Conservation (phyloP, 257 asterid species). For the Coffea canephora region DNA sequence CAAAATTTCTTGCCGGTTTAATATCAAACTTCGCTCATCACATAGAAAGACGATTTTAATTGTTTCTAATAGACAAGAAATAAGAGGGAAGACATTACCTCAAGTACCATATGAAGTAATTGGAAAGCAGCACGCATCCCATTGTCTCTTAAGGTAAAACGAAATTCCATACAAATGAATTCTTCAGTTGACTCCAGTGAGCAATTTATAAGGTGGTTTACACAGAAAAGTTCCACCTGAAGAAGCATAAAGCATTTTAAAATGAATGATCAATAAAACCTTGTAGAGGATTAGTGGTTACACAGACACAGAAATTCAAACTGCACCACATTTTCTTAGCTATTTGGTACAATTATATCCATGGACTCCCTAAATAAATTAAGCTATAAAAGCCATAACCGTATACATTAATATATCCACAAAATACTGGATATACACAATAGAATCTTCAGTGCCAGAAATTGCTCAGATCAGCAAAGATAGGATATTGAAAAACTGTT, state of each 20-base stretch:
- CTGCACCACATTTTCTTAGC: background rate
- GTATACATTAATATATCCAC: background rate
- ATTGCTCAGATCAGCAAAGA: background rate
- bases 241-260: conserved; percentile 28
- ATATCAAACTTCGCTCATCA: background rate
- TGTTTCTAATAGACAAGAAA: background rate
- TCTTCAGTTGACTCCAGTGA: conserved; percentile 99
- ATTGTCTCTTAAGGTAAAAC: conserved; percentile 87
- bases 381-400: background rate
- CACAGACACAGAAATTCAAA: background rate
- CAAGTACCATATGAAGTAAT: conserved; percentile 98
- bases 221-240: conserved; percentile 98
- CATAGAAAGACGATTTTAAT: background rate
- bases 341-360: background rate
- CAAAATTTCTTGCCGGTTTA: background rate
- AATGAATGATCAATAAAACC: background rate
- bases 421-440: background rate
- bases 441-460: background rate
- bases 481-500: background rate
- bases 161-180: conserved; percentile 97
- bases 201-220: conserved; percentile 93
- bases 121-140: conserved; percentile 99
- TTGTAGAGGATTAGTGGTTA: background rate
- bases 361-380: background rate
- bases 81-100: conserved; percentile 46